A percentile compares a stretch with the other conserved stretches of the same genome.
phyloP scores from a whole-genome alignment of 176 grass and related monocot genomes.

The Musa schizocarpa region DNA sequence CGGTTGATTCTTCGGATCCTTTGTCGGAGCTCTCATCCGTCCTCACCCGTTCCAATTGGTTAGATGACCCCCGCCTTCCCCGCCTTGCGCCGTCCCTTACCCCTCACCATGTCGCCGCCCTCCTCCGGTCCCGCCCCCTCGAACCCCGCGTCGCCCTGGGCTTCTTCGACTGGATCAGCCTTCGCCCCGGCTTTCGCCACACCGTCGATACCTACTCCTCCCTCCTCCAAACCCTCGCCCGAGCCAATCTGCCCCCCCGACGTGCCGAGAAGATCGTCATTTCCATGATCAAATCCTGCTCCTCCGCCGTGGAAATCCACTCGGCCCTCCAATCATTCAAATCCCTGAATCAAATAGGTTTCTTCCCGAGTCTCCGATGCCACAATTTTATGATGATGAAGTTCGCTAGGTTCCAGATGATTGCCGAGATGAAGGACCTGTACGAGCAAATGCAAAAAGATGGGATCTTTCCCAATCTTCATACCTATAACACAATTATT shows the following conservation, averaged over 20 bases:
- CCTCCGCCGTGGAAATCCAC: conserved; percentile 29
- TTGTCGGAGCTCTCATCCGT: conserved; percentile 38
- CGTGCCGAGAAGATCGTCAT: conserved; percentile 49
- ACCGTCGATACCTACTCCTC: conserved; percentile 51
- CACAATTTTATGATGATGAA: conserved; percentile 62
- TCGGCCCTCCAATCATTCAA: conserved; percentile 34
- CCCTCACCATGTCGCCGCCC: conserved; percentile 38
- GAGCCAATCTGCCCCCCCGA: conserved; percentile 14
- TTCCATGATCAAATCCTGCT: conserved; percentile 59
- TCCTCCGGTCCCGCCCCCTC: conserved; percentile 28
- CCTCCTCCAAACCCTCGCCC: conserved; percentile 48
- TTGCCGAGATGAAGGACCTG: conserved; percentile 59
- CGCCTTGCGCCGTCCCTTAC: conserved; percentile 46
- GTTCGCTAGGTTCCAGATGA: conserved; percentile 51
- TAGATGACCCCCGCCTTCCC: conserved; percentile 30
- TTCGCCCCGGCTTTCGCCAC: conserved; percentile 49
- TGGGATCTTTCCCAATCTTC: conserved; percentile 50
- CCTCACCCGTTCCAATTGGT: conserved; percentile 52
- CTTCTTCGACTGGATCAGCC: conserved; percentile 66
- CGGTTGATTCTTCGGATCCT: conserved; percentile 18
- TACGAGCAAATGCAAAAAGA: conserved; percentile 42
- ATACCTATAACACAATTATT: conserved; percentile 70
- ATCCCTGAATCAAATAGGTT: conserved; percentile 50
- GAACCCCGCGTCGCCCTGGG: conserved; percentile 43
- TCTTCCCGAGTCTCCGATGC: conserved; percentile 40